Conservation (phyloP, 106 monocot species). For the Dendrobium chrysotoxum region DNA sequence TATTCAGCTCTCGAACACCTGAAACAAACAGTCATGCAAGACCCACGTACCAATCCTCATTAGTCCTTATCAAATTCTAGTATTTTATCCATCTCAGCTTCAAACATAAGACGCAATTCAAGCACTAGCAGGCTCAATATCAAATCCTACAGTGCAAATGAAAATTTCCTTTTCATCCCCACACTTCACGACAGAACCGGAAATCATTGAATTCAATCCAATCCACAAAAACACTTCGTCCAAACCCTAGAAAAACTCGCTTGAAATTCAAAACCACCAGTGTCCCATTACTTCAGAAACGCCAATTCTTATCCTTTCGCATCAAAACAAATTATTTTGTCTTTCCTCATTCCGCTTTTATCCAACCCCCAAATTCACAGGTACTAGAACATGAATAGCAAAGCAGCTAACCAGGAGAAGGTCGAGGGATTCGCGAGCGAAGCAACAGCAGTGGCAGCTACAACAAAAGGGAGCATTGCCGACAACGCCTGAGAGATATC, state of each 20-base stretch:
- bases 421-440: constrained; percentile 74
- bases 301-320: not conserved
- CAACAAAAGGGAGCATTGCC: constrained; percentile 78
- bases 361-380: not conserved
- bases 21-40: too few relatives aligned
- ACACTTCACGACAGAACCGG: too few relatives aligned
- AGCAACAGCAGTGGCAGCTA: constrained; percentile 76
- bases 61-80: too few relatives aligned
- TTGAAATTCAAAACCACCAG: not conserved
- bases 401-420: constrained; percentile 72
- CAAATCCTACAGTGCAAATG: too few relatives aligned
- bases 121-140: too few relatives aligned
- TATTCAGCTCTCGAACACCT: too few relatives aligned
- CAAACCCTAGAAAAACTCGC: not conserved
- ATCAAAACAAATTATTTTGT: not conserved
- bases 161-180: too few relatives aligned
- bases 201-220: too few relatives aligned
- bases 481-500: constrained; percentile 42
- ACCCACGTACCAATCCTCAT: too few relatives aligned
- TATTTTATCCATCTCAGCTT: too few relatives aligned
- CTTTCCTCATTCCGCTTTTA: not conserved
- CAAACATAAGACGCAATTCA: too few relatives aligned
- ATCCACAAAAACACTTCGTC: not conserved
- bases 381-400: not conserved
- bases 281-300: not conserved